These are phyloP conservation scores for Dothidotthia symphoricarpi DNA, from an alignment of 2,329 filamentous ascomycete genomes.

Conservation along the genomic window DNA sequence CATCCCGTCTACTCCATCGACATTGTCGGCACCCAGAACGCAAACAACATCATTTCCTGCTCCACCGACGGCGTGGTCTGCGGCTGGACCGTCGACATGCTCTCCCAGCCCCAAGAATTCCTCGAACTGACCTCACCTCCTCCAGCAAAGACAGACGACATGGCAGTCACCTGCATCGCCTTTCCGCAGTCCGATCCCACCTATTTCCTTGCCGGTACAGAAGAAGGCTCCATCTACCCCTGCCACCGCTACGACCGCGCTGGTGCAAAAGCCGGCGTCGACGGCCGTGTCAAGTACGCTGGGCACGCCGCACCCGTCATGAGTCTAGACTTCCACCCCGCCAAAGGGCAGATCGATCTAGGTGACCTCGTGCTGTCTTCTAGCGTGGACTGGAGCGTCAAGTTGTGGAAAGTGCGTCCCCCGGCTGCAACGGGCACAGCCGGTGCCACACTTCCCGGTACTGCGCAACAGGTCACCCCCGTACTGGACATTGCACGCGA, in stretches of 20 bases:
- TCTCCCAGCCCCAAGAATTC: slow-evolving; percentile 92
- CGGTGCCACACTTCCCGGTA: slow-evolving; percentile 41
- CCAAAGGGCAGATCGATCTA: slow-evolving; percentile 86
- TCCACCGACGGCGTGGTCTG: slow-evolving; percentile 96
- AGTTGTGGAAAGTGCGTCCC: slow-evolving; percentile 90
- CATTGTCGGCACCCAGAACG: slow-evolving; percentile 96
- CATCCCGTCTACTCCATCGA: slow-evolving; percentile 95
- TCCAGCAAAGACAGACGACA: slow-evolving; percentile 80
- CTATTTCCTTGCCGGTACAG: slow-evolving; percentile 94
- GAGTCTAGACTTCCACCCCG: slow-evolving; percentile 93
- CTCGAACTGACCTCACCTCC: slow-evolving; percentile 83
- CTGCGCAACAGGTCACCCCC: slow-evolving; percentile 60
- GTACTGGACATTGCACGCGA: slow-evolving; percentile 89
- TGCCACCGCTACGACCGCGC: slow-evolving; percentile 97
- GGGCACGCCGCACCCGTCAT: slow-evolving; percentile 94
- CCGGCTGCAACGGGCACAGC: slow-evolving; percentile 64
- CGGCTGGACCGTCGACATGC: slow-evolving; percentile 97
- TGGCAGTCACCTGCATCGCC: slow-evolving; percentile 89
- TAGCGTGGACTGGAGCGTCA: slow-evolving; percentile 94
- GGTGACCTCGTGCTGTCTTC: slow-evolving; percentile 91
- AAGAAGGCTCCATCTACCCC: slow-evolving; percentile 94
- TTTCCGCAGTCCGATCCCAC: slow-evolving; percentile 95
- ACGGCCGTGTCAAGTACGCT: slow-evolving; percentile 81
- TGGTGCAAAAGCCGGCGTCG: slow-evolving; percentile 93
- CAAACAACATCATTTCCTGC: slow-evolving; percentile 96